Evolutionary conservation across 441 rosid genomes (phyloP).

Genomic region (Omphalea diandra): DNA sequence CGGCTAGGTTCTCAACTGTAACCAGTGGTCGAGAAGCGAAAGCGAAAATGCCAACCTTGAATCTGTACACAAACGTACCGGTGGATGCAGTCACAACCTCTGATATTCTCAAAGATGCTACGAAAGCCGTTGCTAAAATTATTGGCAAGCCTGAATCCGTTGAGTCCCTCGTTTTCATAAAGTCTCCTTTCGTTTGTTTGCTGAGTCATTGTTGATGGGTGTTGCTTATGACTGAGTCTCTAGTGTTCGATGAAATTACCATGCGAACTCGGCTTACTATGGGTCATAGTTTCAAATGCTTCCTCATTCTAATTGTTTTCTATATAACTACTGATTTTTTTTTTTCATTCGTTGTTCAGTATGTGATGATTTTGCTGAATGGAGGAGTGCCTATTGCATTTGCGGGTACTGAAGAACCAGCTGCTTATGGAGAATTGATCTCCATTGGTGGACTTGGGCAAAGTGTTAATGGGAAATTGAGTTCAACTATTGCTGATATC

Average conservation of each 20-base stretch:
- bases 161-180: conserved; percentile 16
- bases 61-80: conserved; percentile 73
- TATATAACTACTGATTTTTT: neutral
- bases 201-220: no score
- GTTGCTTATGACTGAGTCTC: conserved; percentile 1
- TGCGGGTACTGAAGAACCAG: conserved; percentile 84
- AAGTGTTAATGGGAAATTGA: conserved; percentile 68
- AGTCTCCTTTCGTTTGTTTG: neutral
- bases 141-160: conserved; percentile 96
- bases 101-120: conserved; percentile 90
- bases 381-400: conserved; percentile 84
- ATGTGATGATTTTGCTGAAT: conserved; percentile 84
- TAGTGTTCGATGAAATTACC: conserved; percentile 48
- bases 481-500: conserved; percentile 74
- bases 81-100: conserved; percentile 81
- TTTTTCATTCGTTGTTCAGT: conserved; percentile 35
- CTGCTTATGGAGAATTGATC: conserved; percentile 83
- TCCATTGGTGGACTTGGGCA: conserved; percentile 82
- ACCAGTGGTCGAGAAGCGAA: no score
- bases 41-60: conserved; percentile 72
- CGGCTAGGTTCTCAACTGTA: no score
- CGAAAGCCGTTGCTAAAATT: conserved; percentile 80
- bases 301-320: no score
- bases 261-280: neutral
- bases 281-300: neutral